Conservation (phyloP, 176 grass and related monocot genomes). For the Pharus latifolius region DNA sequence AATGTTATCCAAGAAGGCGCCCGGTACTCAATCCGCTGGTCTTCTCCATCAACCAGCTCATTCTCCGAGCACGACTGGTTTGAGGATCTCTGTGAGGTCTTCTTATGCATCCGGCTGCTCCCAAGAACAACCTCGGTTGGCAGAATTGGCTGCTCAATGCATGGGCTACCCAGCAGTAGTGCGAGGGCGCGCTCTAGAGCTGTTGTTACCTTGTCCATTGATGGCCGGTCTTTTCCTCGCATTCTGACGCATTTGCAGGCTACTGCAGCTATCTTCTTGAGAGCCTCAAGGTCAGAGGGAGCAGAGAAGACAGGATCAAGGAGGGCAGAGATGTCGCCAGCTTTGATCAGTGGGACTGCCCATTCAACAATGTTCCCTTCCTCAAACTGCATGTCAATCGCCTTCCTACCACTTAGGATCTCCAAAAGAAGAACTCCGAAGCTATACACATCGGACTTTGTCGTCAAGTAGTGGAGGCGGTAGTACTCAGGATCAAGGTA, state of each 20-base stretch:
- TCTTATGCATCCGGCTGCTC: conserved; percentile 88
- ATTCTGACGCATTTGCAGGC: conserved; percentile 96
- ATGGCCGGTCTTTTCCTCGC: conserved; percentile 82
- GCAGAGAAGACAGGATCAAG: conserved; percentile 67
- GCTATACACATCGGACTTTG: conserved; percentile 94
- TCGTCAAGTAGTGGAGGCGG: conserved; percentile 95
- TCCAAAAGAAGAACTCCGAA: conserved; percentile 93
- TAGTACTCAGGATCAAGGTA: conserved; percentile 97
- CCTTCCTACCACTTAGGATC: conserved; percentile 88
- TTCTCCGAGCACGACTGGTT: conserved; percentile 94
- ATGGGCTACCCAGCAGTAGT: conserved; percentile 89
- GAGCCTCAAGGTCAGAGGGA: conserved; percentile 68
- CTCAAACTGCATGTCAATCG: conserved; percentile 94
- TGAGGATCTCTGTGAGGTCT: conserved; percentile 82
- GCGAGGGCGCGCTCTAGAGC: conserved; percentile 82
- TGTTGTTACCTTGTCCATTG: conserved; percentile 97
- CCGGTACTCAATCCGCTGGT: conserved; percentile 70
- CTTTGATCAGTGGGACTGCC: conserved; percentile 83
- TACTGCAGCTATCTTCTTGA: conserved; percentile 91
- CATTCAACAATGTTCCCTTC: conserved; percentile 99
- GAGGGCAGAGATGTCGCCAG: conserved; percentile 65
- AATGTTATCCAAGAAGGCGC: conserved; percentile 97
- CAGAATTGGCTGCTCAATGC: conserved; percentile 78
- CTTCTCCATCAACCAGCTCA: conserved; percentile 59
- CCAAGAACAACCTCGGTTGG: conserved; percentile 92